phyloP scores from a whole-genome alignment of 768 basidiomycete genomes.

The Nevesoporus exiguus region DNA sequence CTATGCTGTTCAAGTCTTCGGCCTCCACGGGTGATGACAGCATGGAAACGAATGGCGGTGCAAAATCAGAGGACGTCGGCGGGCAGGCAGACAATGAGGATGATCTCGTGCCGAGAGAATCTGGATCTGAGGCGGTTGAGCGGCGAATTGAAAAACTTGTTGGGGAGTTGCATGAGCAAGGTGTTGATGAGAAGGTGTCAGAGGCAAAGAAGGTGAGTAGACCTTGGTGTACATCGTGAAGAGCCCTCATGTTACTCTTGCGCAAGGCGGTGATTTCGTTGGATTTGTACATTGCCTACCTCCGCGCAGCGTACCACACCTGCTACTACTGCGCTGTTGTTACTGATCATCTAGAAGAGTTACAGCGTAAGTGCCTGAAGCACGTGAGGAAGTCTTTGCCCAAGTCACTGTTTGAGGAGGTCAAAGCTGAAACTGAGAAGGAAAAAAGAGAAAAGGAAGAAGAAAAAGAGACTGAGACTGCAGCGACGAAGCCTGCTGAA shows the following conservation, averaged over 20 bases:
- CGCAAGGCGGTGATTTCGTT: conserved; percentile 72
- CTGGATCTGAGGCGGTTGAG: conserved; percentile 78
- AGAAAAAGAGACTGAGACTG: conserved; percentile 37
- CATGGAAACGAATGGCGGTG: conserved; percentile 29
- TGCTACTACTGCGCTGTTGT: conserved; percentile 98
- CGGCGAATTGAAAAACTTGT: conserved; percentile 75
- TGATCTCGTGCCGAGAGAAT: conserved; percentile 56
- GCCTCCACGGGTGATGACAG: conserved; percentile 13
- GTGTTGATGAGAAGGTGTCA: conserved; percentile 61
- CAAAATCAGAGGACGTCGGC: conserved; percentile 31
- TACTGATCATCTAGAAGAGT: conserved; percentile 90
- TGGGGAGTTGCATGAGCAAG: conserved; percentile 65
- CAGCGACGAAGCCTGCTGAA: conserved; percentile 37
- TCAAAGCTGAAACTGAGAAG: conserved; percentile 53
- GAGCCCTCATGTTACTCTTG: conserved; percentile 19
- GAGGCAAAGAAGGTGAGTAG: conserved; percentile 67
- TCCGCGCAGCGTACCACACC: conserved; percentile 88
- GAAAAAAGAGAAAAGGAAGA: conserved; percentile 47
- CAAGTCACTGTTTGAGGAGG: conserved; percentile 58
- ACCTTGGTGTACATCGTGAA: conserved; percentile 13
- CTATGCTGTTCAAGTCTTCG: conserved; percentile 43
- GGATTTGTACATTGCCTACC: conserved; percentile 90
- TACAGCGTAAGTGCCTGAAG: conserved; percentile 91
- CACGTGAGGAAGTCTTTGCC: conserved; percentile 80
- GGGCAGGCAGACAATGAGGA: conserved; percentile 36